Percentiles rank a stretch among this genome's conserved stretches.
Conservation (phyloP, 306 rosid species). For the Cucurbita argyrosperma region DNA sequence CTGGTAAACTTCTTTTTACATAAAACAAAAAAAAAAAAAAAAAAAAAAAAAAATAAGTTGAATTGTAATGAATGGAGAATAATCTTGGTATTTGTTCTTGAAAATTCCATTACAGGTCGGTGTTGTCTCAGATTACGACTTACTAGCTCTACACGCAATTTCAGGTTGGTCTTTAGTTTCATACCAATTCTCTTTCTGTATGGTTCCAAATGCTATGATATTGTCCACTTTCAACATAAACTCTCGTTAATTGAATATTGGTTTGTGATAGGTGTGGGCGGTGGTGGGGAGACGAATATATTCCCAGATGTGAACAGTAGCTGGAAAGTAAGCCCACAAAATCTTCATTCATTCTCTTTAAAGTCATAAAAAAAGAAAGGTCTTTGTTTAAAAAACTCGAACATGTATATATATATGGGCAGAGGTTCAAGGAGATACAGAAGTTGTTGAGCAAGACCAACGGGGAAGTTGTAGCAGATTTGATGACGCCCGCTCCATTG, state of each 20-base stretch:
- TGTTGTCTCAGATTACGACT: slow-evolving; percentile 87
- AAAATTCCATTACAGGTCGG: slow-evolving; percentile 53
- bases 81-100: background rate
- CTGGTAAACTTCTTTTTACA: slow-evolving; percentile 14
- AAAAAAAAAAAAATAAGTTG: too few relatives aligned
- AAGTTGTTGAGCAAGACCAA: slow-evolving; percentile 65
- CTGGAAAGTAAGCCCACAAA: slow-evolving; percentile 55
- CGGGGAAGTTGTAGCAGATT: slow-evolving; percentile 65
- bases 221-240: too few relatives aligned
- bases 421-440: slow-evolving; percentile 83
- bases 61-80: background rate
- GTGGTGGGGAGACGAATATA: slow-evolving; percentile 41
- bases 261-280: slow-evolving; percentile 19
- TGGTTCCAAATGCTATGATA: too few relatives aligned
- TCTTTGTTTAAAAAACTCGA: background rate
- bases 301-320: slow-evolving; percentile 79
- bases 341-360: background rate
- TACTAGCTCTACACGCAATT: slow-evolving; percentile 75
- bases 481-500: slow-evolving; percentile 80
- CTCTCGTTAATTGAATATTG: too few relatives aligned
- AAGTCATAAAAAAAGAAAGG: background rate
- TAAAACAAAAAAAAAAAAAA: too few relatives aligned
- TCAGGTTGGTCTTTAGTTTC: slow-evolving; percentile 27
- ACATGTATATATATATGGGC: too few relatives aligned
- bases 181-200: too few relatives aligned